Conservation (phyloP, 768 basidiomycete species). For the Trametes meyenii region DNA sequence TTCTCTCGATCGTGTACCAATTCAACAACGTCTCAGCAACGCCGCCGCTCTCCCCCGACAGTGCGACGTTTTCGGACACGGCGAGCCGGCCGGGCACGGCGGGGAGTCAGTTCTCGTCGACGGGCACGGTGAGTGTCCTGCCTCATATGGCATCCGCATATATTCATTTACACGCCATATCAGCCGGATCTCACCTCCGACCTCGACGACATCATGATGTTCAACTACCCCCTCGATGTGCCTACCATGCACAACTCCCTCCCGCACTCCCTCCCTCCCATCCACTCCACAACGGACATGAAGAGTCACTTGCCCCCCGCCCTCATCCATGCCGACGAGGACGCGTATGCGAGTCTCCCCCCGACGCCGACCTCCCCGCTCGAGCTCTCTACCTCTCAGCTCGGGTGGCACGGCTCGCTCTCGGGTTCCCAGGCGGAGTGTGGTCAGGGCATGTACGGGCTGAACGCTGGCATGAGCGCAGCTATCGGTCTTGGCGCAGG, state of each 20-base stretch:
- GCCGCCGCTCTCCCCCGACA: constrained; percentile 30
- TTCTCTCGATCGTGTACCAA: constrained; percentile 31
- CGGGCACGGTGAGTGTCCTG: constrained; percentile 12
- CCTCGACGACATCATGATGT: constrained; percentile 28
- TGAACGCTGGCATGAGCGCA: constrained; percentile 5
- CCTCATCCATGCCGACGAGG: constrained; percentile 31
- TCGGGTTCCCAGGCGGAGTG: constrained; percentile 5
- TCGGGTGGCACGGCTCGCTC: constrained; percentile 14
- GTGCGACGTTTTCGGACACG: constrained; percentile 26
- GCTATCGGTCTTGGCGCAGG: constrained; percentile 6
- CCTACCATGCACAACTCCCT: constrained; percentile 12
- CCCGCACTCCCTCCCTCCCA: constrained; percentile 14
- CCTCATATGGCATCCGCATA: neutral
- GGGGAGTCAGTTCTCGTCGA: constrained; percentile 13
- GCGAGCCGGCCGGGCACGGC: constrained; percentile 27
- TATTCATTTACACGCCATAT: neutral
- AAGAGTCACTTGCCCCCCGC: constrained; percentile 19
- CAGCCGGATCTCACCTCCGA: constrained; percentile 28
- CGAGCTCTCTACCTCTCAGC: constrained; percentile 14
- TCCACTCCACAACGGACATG: neutral
- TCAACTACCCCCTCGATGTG: constrained; percentile 18
- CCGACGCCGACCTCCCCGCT: constrained; percentile 25
- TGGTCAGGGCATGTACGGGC: constrained; percentile 10
- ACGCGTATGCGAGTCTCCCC: constrained; percentile 33
- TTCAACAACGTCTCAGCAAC: constrained; percentile 29